Conservation (phyloP, 441 rosid genomes). For the Raphanus hybrid region DNA sequence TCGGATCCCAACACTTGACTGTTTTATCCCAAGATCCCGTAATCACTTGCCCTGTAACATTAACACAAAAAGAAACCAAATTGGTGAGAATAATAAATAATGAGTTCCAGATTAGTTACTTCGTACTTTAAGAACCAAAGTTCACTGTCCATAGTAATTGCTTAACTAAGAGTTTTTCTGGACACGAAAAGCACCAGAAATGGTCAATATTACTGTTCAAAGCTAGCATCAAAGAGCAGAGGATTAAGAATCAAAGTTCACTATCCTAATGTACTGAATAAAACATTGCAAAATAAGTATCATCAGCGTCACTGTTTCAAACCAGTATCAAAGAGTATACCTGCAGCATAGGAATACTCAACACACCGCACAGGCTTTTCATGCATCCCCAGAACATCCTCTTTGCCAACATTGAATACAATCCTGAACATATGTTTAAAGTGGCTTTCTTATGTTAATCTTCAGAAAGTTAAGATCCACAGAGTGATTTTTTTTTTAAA, state of each 20-base stretch:
- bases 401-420: constrained; percentile 84
- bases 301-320: background rate
- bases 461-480: background rate
- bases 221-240: background rate
- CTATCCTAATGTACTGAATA: background rate
- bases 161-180: background rate
- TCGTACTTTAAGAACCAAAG: background rate
- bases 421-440: constrained; percentile 55
- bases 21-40: constrained; percentile 98
- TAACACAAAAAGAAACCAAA: constrained; percentile 22
- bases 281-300: background rate
- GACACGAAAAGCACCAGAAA: background rate
- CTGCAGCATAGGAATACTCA: constrained; percentile 96
- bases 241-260: background rate
- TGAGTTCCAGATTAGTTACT: background rate
- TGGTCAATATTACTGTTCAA: background rate
- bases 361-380: constrained; percentile 92
- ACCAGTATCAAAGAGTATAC: constrained; percentile 40
- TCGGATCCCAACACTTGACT: constrained; percentile 95
- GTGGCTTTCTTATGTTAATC: background rate
- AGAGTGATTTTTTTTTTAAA: background rate
- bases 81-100: background rate
- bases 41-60: constrained; percentile 76
- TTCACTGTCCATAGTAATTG: background rate
- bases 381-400: constrained; percentile 90